phyloP scores from a whole-genome alignment of 768 basidiomycete genomes.

The Auricularia heimuer region DNA sequence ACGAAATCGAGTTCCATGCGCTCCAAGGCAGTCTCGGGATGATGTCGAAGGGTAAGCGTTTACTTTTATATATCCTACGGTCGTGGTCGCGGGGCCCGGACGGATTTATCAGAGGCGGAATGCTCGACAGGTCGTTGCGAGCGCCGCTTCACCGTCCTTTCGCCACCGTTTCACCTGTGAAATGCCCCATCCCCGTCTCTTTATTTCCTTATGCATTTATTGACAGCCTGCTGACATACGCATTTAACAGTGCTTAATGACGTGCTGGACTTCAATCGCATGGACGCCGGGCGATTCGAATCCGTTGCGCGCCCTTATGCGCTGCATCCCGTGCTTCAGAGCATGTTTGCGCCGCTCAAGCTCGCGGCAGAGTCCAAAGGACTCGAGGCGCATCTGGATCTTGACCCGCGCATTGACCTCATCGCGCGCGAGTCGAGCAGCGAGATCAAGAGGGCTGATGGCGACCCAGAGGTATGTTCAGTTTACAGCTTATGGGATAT shows the following conservation, averaged over 20 bases:
- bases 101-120: slow-evolving; percentile 8
- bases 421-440: slow-evolving; percentile 10
- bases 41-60: slow-evolving; percentile 68
- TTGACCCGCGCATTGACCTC: slow-evolving; percentile 20
- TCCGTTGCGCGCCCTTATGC: slow-evolving; percentile 20
- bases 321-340: slow-evolving; percentile 6
- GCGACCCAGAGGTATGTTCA: background rate
- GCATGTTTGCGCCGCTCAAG: slow-evolving; percentile 8
- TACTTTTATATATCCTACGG: background rate
- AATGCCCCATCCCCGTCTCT: too few species aligned
- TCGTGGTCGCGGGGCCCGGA: too few species aligned
- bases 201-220: too few species aligned
- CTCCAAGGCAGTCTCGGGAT: slow-evolving; percentile 71
- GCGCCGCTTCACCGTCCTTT: too few species aligned
- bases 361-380: slow-evolving; percentile 8
- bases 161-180: too few species aligned
- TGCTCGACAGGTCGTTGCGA: background rate
- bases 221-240: too few species aligned
- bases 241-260: slow-evolving; percentile 54
- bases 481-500: background rate
- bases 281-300: slow-evolving; percentile 82
- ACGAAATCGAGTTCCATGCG: slow-evolving; percentile 83
- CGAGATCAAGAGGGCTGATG: background rate
- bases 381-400: slow-evolving; percentile 19
- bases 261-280: slow-evolving; percentile 75